These are phyloP conservation scores for Nicotiana sylvestris DNA, from an alignment of 257 asterid species.

Conservation along the genomic window DNA sequence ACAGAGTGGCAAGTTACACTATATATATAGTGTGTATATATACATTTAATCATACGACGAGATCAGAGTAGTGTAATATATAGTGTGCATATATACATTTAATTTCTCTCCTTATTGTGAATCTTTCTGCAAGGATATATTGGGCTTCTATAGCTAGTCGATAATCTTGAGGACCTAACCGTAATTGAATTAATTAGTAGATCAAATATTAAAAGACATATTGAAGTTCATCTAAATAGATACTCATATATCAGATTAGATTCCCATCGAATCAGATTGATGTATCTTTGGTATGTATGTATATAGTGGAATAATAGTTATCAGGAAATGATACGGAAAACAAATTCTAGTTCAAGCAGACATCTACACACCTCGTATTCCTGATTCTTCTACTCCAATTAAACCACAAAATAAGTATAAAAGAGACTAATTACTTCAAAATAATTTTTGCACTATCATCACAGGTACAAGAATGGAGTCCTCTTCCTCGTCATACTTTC, in stretches of 20 bases:
- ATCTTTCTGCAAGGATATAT: too few species aligned
- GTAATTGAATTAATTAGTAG: too few species aligned
- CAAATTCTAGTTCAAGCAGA: background rate
- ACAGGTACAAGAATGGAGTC: background rate
- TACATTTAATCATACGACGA: too few species aligned
- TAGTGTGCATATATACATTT: too few species aligned
- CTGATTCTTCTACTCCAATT: background rate
- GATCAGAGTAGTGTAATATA: too few species aligned
- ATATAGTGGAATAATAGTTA: background rate
- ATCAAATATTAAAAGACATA: background rate
- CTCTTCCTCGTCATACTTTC: background rate
- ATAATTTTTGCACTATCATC: too few species aligned
- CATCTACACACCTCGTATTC: background rate
- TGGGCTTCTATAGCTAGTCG: background rate
- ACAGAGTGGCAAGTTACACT: too few species aligned
- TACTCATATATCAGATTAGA: background rate
- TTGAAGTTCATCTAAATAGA: background rate
- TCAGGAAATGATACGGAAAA: background rate
- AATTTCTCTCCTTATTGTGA: background rate
- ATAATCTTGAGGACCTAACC: background rate
- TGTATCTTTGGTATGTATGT: background rate
- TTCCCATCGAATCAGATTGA: background rate
- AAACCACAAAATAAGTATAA: background rate
- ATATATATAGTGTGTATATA: too few species aligned
- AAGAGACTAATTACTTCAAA: too few species aligned